Evolutionary conservation across 345 rosid genomes (phyloP).

Genomic region (Chamaenerion angustifolium): DNA sequence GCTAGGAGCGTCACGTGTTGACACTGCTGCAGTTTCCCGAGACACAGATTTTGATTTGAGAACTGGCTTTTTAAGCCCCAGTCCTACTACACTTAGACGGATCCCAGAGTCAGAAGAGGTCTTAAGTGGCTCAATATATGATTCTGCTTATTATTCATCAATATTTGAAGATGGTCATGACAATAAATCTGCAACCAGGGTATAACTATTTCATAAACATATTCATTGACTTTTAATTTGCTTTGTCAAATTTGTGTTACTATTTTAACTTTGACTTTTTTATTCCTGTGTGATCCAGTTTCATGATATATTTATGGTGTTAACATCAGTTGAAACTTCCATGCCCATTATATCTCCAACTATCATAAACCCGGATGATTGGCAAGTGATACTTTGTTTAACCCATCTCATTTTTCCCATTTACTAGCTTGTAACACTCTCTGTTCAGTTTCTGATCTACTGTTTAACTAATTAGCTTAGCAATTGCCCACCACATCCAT

Average conservation of each 20-base stretch:
- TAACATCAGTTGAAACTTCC: not conserved
- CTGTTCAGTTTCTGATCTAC: too few relatives aligned
- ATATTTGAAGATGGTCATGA: conserved; percentile 46
- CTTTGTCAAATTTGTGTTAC: not conserved
- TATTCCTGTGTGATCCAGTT: not conserved
- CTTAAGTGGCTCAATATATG: conserved; percentile 49
- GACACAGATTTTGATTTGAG: conserved; percentile 47
- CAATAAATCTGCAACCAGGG: conserved; percentile 21
- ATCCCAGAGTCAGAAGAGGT: conserved; percentile 40
- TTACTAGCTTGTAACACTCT: too few relatives aligned
- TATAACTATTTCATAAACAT: conserved; percentile 5
- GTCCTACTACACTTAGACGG: conserved; percentile 22
- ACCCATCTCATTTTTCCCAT: too few relatives aligned
- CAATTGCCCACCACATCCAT: too few relatives aligned
- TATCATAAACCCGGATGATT: too few relatives aligned
- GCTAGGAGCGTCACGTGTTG: conserved; percentile 49
- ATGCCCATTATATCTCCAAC: not conserved
- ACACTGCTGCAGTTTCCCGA: conserved; percentile 17
- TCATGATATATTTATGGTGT: not conserved
- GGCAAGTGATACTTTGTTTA: too few relatives aligned
- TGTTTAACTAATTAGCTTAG: too few relatives aligned
- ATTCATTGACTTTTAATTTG: conserved; percentile 1
- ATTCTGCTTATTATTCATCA: conserved; percentile 49
- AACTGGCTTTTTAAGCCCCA: conserved; percentile 57
- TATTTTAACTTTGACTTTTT: not conserved